A percentile compares a stretch with the other conserved stretches of the same genome.
Conservation (phyloP, 768 basidiomycete species). For the Galerina marginata region DNA sequence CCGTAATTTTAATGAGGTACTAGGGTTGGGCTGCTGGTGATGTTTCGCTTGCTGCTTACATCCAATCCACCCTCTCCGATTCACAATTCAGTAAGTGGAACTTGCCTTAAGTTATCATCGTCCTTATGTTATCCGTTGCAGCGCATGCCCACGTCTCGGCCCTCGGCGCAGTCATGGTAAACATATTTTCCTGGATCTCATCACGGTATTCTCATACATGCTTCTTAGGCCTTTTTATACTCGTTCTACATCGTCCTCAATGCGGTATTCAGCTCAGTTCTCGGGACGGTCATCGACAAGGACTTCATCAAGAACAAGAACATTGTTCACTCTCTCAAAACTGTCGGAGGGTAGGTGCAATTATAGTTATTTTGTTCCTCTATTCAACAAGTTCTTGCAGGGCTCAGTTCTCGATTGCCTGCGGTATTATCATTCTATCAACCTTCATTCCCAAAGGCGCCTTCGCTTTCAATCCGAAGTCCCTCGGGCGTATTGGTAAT, state of each 20-base stretch:
- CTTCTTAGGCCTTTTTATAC: constrained; percentile 34
- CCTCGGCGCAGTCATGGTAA: constrained; percentile 33
- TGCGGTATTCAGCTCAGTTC: constrained; percentile 32
- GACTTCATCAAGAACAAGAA: constrained; percentile 28
- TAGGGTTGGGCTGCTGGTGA: constrained; percentile 43
- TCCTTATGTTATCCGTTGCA: constrained; percentile 5
- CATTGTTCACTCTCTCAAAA: constrained; percentile 26
- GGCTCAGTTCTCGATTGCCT: constrained; percentile 35
- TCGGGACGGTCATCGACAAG: constrained; percentile 37
- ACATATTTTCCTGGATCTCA: no score
- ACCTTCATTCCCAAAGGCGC: constrained; percentile 36
- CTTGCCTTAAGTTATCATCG: background rate
- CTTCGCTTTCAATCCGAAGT: constrained; percentile 39
- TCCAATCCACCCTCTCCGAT: constrained; percentile 35
- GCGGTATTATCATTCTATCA: constrained; percentile 30
- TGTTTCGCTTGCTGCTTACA: constrained; percentile 40
- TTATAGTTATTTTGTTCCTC: background rate
- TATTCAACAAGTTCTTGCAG: constrained; percentile 10
- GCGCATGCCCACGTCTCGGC: constrained; percentile 32
- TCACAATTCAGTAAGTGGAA: constrained; percentile 28
- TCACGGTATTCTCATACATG: no score
- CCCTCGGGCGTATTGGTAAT: constrained; percentile 19
- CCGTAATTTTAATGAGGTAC: background rate
- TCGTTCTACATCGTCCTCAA: constrained; percentile 39
- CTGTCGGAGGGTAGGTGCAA: constrained; percentile 34